These are phyloP conservation scores for Immersiporthe knoxdaviesiana DNA, from an alignment of 2,329 filamentous ascomycete genomes.

Conservation along the genomic window DNA sequence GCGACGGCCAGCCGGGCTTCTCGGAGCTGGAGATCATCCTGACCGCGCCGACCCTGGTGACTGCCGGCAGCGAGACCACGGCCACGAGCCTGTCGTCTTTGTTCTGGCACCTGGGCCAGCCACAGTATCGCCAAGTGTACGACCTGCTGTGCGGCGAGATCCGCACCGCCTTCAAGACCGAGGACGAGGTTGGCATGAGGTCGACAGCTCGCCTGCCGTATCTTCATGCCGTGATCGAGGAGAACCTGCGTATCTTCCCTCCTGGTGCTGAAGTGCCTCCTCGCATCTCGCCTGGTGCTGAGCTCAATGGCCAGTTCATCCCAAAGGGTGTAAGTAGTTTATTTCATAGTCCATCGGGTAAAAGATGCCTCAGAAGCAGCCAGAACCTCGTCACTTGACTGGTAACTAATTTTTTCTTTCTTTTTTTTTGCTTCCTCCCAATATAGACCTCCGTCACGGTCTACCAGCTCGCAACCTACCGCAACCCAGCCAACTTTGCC, in stretches of 20 bases:
- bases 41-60: conserved; percentile 36
- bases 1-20: conserved; percentile 17
- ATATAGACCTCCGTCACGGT: conserved; percentile 13
- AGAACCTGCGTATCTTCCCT: conserved; percentile 67
- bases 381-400: too few relatives aligned
- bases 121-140: conserved; percentile 33
- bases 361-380: too few relatives aligned
- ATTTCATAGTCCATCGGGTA: neutral
- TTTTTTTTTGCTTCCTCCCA: too few relatives aligned
- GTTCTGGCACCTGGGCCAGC: conserved; percentile 36
- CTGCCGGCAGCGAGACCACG: conserved; percentile 53
- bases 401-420: neutral
- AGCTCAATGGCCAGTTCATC: conserved; percentile 16
- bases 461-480: conserved; percentile 27
- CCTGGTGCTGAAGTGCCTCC: conserved; percentile 21
- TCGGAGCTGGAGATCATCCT: conserved; percentile 19
- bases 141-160: conserved; percentile 35
- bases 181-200: conserved; percentile 35
- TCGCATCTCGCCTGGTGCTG: conserved; percentile 11
- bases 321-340: conserved; percentile 20
- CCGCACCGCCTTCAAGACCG: conserved; percentile 33
- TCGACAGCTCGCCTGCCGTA: conserved; percentile 60
- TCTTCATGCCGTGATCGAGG: conserved; percentile 74
- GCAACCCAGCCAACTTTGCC: conserved; percentile 26
- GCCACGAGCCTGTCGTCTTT: conserved; percentile 43